Conservation (phyloP, 2,329 filamentous ascomycete species). For the Colletotrichum coccodes region DNA sequence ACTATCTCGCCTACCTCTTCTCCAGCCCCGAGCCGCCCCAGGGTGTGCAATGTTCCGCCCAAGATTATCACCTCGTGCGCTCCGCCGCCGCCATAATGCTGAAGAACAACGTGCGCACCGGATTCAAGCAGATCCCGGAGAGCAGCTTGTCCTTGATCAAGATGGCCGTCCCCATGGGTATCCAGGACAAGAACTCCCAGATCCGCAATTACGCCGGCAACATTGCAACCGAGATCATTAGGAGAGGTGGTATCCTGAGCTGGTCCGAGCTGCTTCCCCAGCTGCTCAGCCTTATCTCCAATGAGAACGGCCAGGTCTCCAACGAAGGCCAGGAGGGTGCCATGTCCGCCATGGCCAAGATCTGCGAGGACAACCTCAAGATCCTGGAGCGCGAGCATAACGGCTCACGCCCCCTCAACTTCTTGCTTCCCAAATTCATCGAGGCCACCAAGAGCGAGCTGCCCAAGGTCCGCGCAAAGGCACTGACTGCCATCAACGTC, state of each 20-base stretch:
- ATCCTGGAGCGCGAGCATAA: constrained; percentile 88
- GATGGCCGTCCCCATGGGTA: constrained; percentile 78
- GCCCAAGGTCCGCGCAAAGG: constrained; percentile 81
- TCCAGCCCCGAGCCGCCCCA: constrained; percentile 73
- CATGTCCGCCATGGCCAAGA: constrained; percentile 92
- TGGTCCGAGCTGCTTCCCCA: constrained; percentile 94
- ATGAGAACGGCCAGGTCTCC: constrained; percentile 74
- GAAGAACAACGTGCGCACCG: constrained; percentile 87
- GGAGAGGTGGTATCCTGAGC: constrained; percentile 83
- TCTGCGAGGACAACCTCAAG: constrained; percentile 95
- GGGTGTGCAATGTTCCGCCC: constrained; percentile 66
- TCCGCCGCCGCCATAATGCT: constrained; percentile 92
- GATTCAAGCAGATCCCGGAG: constrained; percentile 81
- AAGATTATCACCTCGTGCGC: constrained; percentile 80
- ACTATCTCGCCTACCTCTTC: constrained; percentile 94
- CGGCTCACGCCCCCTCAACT: constrained; percentile 86
- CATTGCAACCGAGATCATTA: constrained; percentile 92
- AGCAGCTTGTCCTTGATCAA: constrained; percentile 81
- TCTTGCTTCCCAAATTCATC: constrained; percentile 90
- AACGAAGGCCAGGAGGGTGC: constrained; percentile 87
- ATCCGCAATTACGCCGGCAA: constrained; percentile 92
- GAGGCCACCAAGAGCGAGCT: constrained; percentile 83
- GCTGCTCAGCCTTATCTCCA: constrained; percentile 80
- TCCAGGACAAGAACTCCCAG: constrained; percentile 84
- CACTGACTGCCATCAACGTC: constrained; percentile 87